Evolutionary conservation across 2,329 filamentous ascomycete genomes (phyloP).

Genomic region (Colletotrichum truncatum): DNA sequence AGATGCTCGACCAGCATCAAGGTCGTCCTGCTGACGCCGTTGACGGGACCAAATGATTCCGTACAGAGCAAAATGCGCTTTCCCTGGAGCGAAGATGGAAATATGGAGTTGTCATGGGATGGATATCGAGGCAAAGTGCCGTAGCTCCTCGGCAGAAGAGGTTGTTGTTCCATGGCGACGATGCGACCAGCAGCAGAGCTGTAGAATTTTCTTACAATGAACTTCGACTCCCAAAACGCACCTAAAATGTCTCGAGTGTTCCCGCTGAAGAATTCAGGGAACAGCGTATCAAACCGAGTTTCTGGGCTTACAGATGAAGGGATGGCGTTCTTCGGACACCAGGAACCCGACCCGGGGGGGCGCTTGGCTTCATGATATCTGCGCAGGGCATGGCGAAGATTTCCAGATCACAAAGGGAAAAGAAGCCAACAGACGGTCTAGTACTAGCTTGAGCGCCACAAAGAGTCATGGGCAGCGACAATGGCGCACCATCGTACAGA

Average conservation of each 20-base stretch:
- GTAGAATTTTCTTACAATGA: too few relatives aligned
- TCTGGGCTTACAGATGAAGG: too few relatives aligned
- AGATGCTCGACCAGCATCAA: slow-evolving; percentile 75
- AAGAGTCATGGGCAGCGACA: not conserved
- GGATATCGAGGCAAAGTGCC: slow-evolving; percentile 19
- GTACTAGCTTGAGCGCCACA: not conserved
- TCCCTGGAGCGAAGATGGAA: slow-evolving; percentile 60
- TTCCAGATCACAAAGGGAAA: not conserved
- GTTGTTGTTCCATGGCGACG: slow-evolving; percentile 2
- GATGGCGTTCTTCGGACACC: not conserved
- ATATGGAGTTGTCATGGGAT: slow-evolving; percentile 51
- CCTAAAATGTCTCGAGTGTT: not conserved
- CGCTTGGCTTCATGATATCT: slow-evolving; percentile 22
- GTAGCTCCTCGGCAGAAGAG: slow-evolving; percentile 11
- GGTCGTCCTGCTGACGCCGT: slow-evolving; percentile 77
- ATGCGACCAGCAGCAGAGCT: not conserved
- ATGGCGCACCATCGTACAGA: not conserved
- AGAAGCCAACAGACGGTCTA: too few relatives aligned
- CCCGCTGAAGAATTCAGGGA: not conserved
- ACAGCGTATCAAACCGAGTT: not conserved
- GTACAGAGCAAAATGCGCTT: slow-evolving; percentile 74
- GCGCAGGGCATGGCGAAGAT: not conserved
- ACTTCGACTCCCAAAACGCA: not conserved
- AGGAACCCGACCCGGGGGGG: not conserved
- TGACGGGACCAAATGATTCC: slow-evolving; percentile 77